phyloP scores from a whole-genome alignment of 805 yeast species.

The Jamesozyma hellenica region DNA sequence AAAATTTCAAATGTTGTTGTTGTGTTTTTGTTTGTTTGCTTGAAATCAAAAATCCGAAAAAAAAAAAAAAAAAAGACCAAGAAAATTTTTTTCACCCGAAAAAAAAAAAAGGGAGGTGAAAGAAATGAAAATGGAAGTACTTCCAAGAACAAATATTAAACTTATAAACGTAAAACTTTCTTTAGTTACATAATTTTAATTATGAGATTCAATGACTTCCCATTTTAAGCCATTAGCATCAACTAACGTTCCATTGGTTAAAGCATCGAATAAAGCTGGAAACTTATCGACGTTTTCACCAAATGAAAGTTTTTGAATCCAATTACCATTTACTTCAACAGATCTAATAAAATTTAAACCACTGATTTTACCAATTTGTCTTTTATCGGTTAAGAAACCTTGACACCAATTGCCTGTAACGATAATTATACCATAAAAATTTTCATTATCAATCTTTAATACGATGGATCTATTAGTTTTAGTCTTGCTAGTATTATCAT shows the following conservation, averaged over 20 bases:
- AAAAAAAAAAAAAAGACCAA: too few species aligned
- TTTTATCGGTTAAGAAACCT: slow-evolving; percentile 23
- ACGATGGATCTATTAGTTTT: slow-evolving; percentile 16
- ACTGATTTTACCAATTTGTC: slow-evolving; percentile 10
- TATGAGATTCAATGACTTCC: slow-evolving; percentile 26
- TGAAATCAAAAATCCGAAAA: too few species aligned
- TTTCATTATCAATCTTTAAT: slow-evolving; percentile 17
- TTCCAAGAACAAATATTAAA: too few species aligned
- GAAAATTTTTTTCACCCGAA: too few species aligned
- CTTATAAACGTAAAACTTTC: too few species aligned
- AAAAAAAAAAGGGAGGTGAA: too few species aligned
- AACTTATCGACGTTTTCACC: slow-evolving; percentile 22
- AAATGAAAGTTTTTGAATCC: slow-evolving; percentile 10
- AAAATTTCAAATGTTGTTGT: too few species aligned
- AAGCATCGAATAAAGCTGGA: slow-evolving; percentile 19
- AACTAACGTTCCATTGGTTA: slow-evolving; percentile 17
- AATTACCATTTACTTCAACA: slow-evolving; percentile 8
- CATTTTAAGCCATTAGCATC: slow-evolving; percentile 19
- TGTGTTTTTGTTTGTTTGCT: too few species aligned
- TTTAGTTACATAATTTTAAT: too few species aligned
- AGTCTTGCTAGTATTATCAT: background rate
- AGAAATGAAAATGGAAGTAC: too few species aligned
- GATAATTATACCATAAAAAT: slow-evolving; percentile 23
- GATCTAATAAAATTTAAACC: slow-evolving; percentile 26
- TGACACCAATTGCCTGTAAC: slow-evolving; percentile 29